Base-by-base conservation (phyloP, 2,329 filamentous ascomycete genomes). In the Hypoxylon sp. region DNA sequence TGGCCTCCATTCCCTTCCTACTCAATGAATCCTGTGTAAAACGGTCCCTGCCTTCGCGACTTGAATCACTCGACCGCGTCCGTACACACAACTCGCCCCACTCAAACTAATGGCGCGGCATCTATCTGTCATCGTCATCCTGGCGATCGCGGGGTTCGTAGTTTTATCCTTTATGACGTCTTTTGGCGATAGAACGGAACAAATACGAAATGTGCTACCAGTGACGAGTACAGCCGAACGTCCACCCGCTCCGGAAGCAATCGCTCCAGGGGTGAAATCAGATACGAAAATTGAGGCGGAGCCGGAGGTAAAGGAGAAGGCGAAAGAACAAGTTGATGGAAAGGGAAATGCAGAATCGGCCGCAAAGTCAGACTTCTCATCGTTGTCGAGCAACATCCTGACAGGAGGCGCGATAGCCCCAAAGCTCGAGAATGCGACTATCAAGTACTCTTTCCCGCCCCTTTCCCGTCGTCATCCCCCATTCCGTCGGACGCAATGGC, bases 401-500 rank as follows among this genome's bases (percentile, higher is more conserved):
- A 83, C 84, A 16, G 91, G 91, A 60, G 88, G 88, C 59, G 90
- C 89, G 2, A 95, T 94, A 73, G 92, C 92, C 53, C 90, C 91
- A 1, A 94, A 93, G 79, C 82, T 96, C 56, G 92, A 92, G 75
- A 96, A 96, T 79, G 91, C 90, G 65, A 96, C 92, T 5, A 82
- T 88, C 57, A 96, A 95, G 89, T 74, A 34, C 41, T 52, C 29
- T 34, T 39, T 21, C 29, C 43, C 48, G 37, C 11, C 52, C 55
- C 61, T 72, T 63, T 69, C 62, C 5, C 16, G 11, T 21, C 14
- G 6, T 57, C 46, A 37, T 34, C 56, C 19, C 11, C 23, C 11
- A 34, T 58, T 34, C 9, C 11, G 7, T 45, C 11, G 12, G 9
- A 21, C 11, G 11, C 27, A 8, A 52, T 23, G 30, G 7, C 12